phyloP scores from a whole-genome alignment of 2,329 filamentous ascomycete genomes.

The Ceratocystis lukuohia region DNA sequence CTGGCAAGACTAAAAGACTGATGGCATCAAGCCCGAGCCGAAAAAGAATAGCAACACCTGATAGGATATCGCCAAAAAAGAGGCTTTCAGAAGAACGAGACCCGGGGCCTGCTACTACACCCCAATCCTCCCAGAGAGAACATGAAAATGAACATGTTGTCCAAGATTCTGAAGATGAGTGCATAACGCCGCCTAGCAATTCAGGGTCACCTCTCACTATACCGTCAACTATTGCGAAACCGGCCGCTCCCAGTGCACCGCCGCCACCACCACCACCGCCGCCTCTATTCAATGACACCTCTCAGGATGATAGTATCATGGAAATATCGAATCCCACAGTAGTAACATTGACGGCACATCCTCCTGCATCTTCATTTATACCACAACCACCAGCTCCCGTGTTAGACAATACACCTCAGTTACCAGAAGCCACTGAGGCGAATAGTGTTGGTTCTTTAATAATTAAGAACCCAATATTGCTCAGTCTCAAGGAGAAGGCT shows the following conservation, averaged over 20 bases:
- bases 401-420: constrained; percentile 9
- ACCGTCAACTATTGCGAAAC: constrained; percentile 7
- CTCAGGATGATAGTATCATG: constrained; percentile 4
- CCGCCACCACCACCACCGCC: constrained; percentile 6
- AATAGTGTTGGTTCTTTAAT: constrained; percentile 23
- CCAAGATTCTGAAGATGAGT: constrained; percentile 46
- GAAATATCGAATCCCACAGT: not conserved
- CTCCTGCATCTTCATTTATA: constrained; percentile 6
- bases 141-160: constrained; percentile 31
- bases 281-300: not conserved
- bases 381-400: not conserved
- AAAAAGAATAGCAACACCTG: constrained; percentile 18
- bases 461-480: constrained; percentile 23
- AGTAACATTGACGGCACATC: constrained; percentile 1
- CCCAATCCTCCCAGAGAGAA: constrained; percentile 17
- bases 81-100: constrained; percentile 4
- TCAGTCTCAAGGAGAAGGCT: constrained; percentile 28
- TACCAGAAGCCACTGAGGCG: constrained; percentile 18
- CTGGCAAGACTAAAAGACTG: not conserved
- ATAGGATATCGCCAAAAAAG: constrained; percentile 19
- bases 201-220: not conserved
- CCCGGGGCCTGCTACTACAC: not conserved
- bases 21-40: constrained; percentile 12
- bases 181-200: constrained; percentile 31
- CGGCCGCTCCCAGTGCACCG: not conserved